These are phyloP conservation scores for Ceratocystis alfenasii DNA, from an alignment of 2,329 filamentous ascomycete species.

Conservation along the genomic window DNA sequence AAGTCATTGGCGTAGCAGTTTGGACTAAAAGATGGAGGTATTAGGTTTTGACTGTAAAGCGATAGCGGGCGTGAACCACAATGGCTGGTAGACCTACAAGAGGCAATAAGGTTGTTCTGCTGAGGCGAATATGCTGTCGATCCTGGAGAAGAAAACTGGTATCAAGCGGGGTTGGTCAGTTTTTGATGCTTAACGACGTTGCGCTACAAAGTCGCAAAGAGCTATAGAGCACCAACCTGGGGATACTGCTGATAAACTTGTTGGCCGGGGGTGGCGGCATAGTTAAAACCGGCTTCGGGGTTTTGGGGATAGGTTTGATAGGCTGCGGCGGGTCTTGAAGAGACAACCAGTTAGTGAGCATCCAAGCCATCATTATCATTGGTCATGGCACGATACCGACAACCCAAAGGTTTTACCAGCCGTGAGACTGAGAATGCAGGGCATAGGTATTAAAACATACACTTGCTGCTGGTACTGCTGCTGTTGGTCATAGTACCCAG, in stretches of 20 bases:
- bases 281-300: background rate
- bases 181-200: background rate
- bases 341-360: background rate
- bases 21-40: conserved; percentile 31
- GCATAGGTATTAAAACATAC: conserved; percentile 1
- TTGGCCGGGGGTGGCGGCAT: background rate
- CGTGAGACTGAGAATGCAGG: background rate
- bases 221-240: conserved; percentile 34
- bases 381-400: background rate
- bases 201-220: background rate
- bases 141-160: conserved; percentile 2
- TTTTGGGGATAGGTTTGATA: conserved; percentile 8
- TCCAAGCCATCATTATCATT: background rate
- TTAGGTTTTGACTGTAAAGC: background rate
- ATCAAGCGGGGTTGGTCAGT: background rate
- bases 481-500: conserved; percentile 11
- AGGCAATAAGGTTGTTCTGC: conserved; percentile 4
- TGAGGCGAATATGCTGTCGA: conserved; percentile 14
- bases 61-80: background rate
- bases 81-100: background rate
- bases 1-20: conserved; percentile 1
- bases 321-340: conserved; percentile 1
- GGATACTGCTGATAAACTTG: conserved; percentile 40
- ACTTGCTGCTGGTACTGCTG: conserved; percentile 6
- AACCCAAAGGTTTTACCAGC: background rate